Conservation (phyloP, 495 filamentous ascomycete genomes). For the Ascodesmis nigricans region DNA sequence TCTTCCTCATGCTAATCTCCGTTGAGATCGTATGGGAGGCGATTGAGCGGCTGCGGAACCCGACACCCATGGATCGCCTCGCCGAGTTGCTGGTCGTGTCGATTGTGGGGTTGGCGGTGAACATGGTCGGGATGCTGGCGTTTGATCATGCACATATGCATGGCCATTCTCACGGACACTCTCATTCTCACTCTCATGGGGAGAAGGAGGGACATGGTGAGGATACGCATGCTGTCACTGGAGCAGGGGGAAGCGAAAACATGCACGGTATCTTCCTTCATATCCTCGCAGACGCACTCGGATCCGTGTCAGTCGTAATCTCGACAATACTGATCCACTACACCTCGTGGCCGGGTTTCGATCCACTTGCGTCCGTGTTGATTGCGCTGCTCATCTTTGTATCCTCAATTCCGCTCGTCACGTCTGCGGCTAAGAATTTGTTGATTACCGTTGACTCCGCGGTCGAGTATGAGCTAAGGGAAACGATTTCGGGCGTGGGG, state of each 20-base stretch:
- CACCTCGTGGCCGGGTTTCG: constrained; percentile 79
- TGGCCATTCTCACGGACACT: constrained; percentile 21
- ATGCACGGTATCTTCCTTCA: constrained; percentile 99
- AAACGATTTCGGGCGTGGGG: constrained; percentile 63
- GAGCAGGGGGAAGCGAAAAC: too few relatives aligned
- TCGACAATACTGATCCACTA: constrained; percentile 74
- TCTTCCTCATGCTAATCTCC: constrained; percentile 94
- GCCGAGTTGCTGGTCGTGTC: constrained; percentile 77
- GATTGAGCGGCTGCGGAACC: constrained; percentile 61
- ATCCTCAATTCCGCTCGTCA: constrained; percentile 72
- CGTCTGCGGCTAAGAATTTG: constrained; percentile 54
- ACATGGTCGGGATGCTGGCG: constrained; percentile 73
- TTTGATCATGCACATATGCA: constrained; percentile 56
- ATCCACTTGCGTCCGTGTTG: constrained; percentile 78
- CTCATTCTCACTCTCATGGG: constrained; percentile 23
- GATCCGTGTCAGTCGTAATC: constrained; percentile 81
- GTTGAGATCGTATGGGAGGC: constrained; percentile 94
- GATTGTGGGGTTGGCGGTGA: constrained; percentile 62
- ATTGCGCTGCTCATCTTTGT: constrained; percentile 84
- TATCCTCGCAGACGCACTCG: constrained; percentile 82
- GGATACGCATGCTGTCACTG: constrained; percentile 4
- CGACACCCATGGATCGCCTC: constrained; percentile 58
- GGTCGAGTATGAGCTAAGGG: constrained; percentile 70
- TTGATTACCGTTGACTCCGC: constrained; percentile 67
- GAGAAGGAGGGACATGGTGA: constrained; percentile 7